phyloP scores from a whole-genome alignment of 306 rosid genomes.

The Begonia peltatifolia region DNA sequence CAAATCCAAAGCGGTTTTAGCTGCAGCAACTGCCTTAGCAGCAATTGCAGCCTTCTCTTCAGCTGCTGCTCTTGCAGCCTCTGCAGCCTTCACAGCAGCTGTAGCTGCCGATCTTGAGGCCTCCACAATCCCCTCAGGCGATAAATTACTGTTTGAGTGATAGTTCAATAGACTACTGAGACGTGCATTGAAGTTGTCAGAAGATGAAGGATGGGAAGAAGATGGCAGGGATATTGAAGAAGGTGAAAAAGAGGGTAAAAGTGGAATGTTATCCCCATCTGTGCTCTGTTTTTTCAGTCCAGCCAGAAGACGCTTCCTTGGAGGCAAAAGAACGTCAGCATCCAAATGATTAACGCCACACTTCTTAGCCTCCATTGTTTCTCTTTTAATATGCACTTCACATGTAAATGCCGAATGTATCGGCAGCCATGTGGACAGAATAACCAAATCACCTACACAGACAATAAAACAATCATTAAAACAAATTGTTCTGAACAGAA shows the following conservation, averaged over 20 bases:
- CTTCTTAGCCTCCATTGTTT: slow-evolving; percentile 52
- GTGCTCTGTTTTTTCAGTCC: slow-evolving; percentile 80
- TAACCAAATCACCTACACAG: slow-evolving; percentile 19
- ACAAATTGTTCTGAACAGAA: not conserved
- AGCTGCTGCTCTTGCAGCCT: slow-evolving; percentile 65
- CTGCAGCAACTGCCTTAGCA: slow-evolving; percentile 73
- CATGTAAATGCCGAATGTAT: slow-evolving; percentile 20
- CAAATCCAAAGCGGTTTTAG: slow-evolving; percentile 81
- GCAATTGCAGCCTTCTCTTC: slow-evolving; percentile 81
- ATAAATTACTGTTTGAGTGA: slow-evolving; percentile 43
- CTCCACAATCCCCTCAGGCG: slow-evolving; percentile 57
- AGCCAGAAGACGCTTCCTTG: slow-evolving; percentile 90
- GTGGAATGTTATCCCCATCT: slow-evolving; percentile 36
- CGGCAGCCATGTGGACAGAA: slow-evolving; percentile 15
- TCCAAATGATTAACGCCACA: slow-evolving; percentile 72
- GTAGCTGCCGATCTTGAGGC: slow-evolving; percentile 51
- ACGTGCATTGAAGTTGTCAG: slow-evolving; percentile 45
- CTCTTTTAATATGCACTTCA: slow-evolving; percentile 11
- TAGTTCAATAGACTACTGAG: slow-evolving; percentile 53
- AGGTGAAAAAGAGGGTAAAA: slow-evolving; percentile 45
- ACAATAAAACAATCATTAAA: slow-evolving; percentile 8
- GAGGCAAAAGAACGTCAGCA: slow-evolving; percentile 87
- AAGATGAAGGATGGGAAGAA: slow-evolving; percentile 27
- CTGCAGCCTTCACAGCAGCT: slow-evolving; percentile 61
- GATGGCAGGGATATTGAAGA: slow-evolving; percentile 20